Evolutionary conservation across 2,329 filamentous ascomycete species (phyloP).

Genomic region (Penicillium brasilianum): DNA sequence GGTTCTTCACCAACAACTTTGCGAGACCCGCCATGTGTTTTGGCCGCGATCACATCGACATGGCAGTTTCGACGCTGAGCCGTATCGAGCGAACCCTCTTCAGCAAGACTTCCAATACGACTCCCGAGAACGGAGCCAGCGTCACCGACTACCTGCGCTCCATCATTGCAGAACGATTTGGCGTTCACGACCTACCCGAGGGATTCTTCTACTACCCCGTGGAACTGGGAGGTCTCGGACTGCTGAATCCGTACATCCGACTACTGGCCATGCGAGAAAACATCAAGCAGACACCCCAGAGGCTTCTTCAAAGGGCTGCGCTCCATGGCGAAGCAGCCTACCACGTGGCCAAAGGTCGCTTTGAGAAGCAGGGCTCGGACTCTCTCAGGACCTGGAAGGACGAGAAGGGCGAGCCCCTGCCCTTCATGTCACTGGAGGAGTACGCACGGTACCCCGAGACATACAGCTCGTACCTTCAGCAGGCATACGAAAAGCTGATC

Average conservation of each 20-base stretch:
- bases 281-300: slow-evolving; percentile 44
- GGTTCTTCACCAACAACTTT: slow-evolving; percentile 65
- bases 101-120: slow-evolving; percentile 28
- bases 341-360: slow-evolving; percentile 48
- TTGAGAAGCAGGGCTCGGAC: slow-evolving; percentile 36
- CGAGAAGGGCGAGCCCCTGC: slow-evolving; percentile 18
- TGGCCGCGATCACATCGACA: slow-evolving; percentile 60
- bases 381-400: slow-evolving; percentile 5
- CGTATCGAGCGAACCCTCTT: slow-evolving; percentile 61
- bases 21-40: slow-evolving; percentile 61
- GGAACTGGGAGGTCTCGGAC: slow-evolving; percentile 56
- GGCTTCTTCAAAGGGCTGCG: slow-evolving; percentile 40
- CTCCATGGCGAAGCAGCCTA: slow-evolving; percentile 60
- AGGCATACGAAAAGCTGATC: slow-evolving; percentile 42
- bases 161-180: slow-evolving; percentile 59
- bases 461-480: slow-evolving; percentile 35
- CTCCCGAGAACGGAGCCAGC: slow-evolving; percentile 35
- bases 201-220: slow-evolving; percentile 60
- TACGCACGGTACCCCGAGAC: slow-evolving; percentile 44
- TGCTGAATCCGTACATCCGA: slow-evolving; percentile 57
- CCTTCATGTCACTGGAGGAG: slow-evolving; percentile 49
- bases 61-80: slow-evolving; percentile 58
- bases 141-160: slow-evolving; percentile 63
- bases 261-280: slow-evolving; percentile 54
- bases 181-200: slow-evolving; percentile 53